Evolutionary conservation across 176 grass and related monocot species (phyloP).

Genomic region (Hordeum vulgare): DNA sequence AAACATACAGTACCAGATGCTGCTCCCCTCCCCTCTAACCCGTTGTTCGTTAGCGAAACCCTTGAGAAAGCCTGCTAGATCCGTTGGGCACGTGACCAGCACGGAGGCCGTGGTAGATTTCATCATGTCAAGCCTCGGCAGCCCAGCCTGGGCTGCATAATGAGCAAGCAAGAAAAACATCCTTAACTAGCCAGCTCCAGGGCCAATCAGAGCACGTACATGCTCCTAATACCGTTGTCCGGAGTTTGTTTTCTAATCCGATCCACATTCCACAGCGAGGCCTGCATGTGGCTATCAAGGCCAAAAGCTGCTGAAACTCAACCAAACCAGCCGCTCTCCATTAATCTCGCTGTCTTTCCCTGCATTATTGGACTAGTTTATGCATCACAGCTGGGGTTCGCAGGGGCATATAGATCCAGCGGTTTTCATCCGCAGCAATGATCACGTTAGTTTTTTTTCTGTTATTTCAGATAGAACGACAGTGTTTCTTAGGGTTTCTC

Average conservation of each 20-base stretch:
- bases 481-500: neutral
- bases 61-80: neutral
- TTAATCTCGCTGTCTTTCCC: neutral
- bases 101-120: neutral
- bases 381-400: neutral
- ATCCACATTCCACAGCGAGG: neutral
- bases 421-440: neutral
- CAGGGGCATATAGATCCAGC: neutral
- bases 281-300: neutral
- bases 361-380: neutral
- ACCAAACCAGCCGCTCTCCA: slow-evolving; percentile 16
- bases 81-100: neutral
- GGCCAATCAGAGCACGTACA: neutral
- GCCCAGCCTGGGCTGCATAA: neutral
- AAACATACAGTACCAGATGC: neutral
- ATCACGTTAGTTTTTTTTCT: neutral
- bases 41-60: neutral
- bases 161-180: slow-evolving; percentile 5
- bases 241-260: neutral
- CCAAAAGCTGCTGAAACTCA: neutral
- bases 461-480: neutral
- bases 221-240: neutral
- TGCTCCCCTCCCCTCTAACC: neutral
- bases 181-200: neutral
- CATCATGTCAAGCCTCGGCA: neutral